Percentiles rank a stretch among this genome's conserved stretches.
Evolutionary conservation across 352 stramenopile genomes (phyloP).

Genomic region (Phytophthora cryptogea): DNA sequence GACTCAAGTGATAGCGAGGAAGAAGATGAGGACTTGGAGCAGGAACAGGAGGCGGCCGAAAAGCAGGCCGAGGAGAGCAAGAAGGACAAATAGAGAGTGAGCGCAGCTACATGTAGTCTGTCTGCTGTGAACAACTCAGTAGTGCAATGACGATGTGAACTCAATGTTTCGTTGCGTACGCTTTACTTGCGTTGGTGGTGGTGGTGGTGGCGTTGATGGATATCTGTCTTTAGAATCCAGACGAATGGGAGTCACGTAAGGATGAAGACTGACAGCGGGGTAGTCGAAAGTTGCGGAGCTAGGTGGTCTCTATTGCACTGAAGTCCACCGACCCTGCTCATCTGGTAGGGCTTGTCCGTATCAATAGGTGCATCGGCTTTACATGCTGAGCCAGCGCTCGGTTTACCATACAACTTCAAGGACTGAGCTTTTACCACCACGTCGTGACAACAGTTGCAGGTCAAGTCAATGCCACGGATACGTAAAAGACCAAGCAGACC

Average conservation of each 20-base stretch:
- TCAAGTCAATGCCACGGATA: conserved; percentile 14
- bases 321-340: not conserved
- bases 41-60: conserved; percentile 51
- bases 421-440: conserved; percentile 20
- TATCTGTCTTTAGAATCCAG: not conserved
- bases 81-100: conserved; percentile 67
- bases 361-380: conserved; percentile 14
- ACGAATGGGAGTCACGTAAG: not conserved
- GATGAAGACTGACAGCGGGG: conserved; percentile 7
- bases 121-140: conserved; percentile 31
- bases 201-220: conserved; percentile 1
- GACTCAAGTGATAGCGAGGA: conserved; percentile 90
- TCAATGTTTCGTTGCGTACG: conserved; percentile 23
- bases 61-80: conserved; percentile 64
- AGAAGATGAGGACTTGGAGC: conserved; percentile 64
- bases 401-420: conserved; percentile 15
- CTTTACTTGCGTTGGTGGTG: conserved; percentile 13
- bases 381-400: not conserved
- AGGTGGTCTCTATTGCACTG: conserved; percentile 2
- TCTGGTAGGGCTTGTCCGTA: conserved; percentile 12
- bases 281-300: conserved; percentile 10
- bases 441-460: conserved; percentile 23
- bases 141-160: conserved; percentile 30
- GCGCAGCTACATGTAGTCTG: conserved; percentile 25
- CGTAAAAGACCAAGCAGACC: conserved; percentile 15